Percentiles rank a stretch among this genome's conserved stretches.
These are phyloP conservation scores for Xylaria intraflava DNA, from an alignment of 495 filamentous ascomycete species.

Conservation along the genomic window DNA sequence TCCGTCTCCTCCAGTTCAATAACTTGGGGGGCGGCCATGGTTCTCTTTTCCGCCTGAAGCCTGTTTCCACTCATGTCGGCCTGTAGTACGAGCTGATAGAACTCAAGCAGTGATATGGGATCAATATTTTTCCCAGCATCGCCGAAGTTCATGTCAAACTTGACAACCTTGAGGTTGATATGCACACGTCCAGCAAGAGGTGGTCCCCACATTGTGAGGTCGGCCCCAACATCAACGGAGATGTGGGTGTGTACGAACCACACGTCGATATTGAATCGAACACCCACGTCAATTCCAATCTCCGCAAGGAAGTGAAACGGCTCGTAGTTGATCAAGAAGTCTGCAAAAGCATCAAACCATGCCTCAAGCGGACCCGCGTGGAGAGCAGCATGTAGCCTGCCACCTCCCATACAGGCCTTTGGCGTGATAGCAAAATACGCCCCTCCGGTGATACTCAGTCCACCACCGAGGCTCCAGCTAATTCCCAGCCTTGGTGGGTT, in stretches of 20 bases:
- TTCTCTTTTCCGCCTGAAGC: no score
- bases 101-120: neutral
- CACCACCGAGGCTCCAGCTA: conserved; percentile 22
- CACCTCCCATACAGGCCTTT: conserved; percentile 42
- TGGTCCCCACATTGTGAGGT: conserved; percentile 29
- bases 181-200: conserved; percentile 27
- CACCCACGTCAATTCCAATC: conserved; percentile 31
- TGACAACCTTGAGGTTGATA: conserved; percentile 37
- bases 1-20: no score
- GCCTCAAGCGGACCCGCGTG: conserved; percentile 28
- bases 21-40: no score
- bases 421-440: conserved; percentile 49
- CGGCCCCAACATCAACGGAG: conserved; percentile 27
- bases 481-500: conserved; percentile 40
- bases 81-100: neutral
- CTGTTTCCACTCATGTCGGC: no score
- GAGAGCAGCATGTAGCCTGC: conserved; percentile 22
- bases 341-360: conserved; percentile 35
- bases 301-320: conserved; percentile 41
- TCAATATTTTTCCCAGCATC: neutral
- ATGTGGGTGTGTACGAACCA: conserved; percentile 27
- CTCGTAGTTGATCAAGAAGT: conserved; percentile 45
- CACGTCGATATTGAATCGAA: conserved; percentile 31
- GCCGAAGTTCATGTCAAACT: conserved; percentile 39
- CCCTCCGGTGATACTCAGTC: conserved; percentile 33